Conservation (phyloP, 2,329 filamentous ascomycete genomes). For the Epichloe festucae region DNA sequence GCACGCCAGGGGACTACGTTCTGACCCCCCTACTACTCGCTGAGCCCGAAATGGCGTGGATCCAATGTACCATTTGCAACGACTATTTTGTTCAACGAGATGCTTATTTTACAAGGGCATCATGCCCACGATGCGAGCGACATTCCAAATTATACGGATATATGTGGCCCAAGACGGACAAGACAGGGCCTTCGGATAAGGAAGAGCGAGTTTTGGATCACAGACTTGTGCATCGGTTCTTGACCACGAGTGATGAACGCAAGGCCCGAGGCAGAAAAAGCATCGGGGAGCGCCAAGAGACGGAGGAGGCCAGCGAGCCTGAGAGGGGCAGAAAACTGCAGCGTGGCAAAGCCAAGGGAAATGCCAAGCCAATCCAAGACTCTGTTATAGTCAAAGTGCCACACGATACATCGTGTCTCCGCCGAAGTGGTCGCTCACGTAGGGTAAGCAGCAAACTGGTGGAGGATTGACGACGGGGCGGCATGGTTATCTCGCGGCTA, state of each 20-base stretch:
- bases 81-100: conserved; percentile 77
- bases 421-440: conserved; percentile 23
- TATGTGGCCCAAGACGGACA: conserved; percentile 90
- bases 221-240: conserved; percentile 72
- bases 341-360: conserved; percentile 7
- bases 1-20: conserved; percentile 67
- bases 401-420: conserved; percentile 7
- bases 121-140: conserved; percentile 85
- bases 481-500: too few species aligned
- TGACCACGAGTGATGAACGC: conserved; percentile 57
- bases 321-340: conserved; percentile 1
- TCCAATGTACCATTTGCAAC: conserved; percentile 75
- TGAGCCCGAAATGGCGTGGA: conserved; percentile 68
- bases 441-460: conserved; percentile 22
- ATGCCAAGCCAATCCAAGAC: neutral
- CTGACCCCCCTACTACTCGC: conserved; percentile 65
- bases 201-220: conserved; percentile 69
- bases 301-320: conserved; percentile 17
- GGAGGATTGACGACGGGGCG: neutral
- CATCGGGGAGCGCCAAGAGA: conserved; percentile 12
- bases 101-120: conserved; percentile 71
- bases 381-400: neutral
- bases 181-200: conserved; percentile 58
- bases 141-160: conserved; percentile 95
- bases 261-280: conserved; percentile 32